Evolutionary conservation across 139 green algal genomes (phyloP), one percentile per base, ranked within the genome.

Genomic region (Coelastrella sp.): DNA sequence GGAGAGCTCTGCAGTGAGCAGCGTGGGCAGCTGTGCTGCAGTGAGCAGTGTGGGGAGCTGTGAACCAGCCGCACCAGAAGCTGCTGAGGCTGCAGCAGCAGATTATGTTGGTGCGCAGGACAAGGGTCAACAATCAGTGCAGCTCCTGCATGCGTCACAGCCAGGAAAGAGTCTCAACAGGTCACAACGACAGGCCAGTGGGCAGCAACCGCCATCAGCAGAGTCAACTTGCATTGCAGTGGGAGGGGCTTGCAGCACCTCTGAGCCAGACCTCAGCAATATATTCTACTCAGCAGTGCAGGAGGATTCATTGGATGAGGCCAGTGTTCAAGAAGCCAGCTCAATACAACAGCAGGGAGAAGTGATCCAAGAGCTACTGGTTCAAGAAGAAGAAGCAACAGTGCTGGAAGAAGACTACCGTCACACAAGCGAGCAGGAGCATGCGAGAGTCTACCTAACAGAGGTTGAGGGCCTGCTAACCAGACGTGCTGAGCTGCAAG

Each of bases 1-100:
- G 15, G 17, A 76, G 24, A 76, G 17, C n/a, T 76, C 78, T 35
- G n/a, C 14, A 25, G 17, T 12, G 7, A 84, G 78, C 78, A 84
- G 78, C 35, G 78, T 84, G 49, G 78, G 78, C 78, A 84, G 78
- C 17, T 68, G 63, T 15, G 35, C 78, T 35, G n/a, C 14, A 25
- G 17, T 12, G 7, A 84, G 78, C 78, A 84, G 78, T 68, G 78
- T 84, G 49, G 78, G 78, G 49, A 84, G 78, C 56, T 68, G 35
- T 82, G 78, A 15, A 68, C 19, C 35, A 84, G 78, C 78, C 63
- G 20, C 49, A 84, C 25, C 24, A 82, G 24, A 82, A 19, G 15
- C 78, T 8, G 12, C 56, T 35, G 56, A 12, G 20, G 17, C 11
- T 49, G 56, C 56, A 35, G 78, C 6, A 35, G 78, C 22, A 27